Evolutionary conservation across 345 rosid genomes (phyloP).

Genomic region (Capsella bursapastoris): DNA sequence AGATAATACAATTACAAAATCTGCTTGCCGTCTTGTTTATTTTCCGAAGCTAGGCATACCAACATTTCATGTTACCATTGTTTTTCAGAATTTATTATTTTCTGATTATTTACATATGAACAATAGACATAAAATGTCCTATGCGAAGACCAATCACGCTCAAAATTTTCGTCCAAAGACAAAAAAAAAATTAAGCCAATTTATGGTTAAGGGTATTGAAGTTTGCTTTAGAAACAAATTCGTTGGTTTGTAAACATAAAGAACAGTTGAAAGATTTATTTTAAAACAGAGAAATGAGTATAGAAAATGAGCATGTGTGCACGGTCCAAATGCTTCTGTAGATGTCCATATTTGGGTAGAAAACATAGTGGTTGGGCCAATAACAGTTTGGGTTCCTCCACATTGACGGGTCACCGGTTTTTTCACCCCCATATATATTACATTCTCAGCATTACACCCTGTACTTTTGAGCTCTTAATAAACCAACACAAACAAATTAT

Average conservation of each 20-base stretch:
- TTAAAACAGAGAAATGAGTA: background rate
- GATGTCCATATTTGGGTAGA: slow-evolving; percentile 22
- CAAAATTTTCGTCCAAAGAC: background rate
- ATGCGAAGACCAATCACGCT: background rate
- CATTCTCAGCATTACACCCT: too few species aligned
- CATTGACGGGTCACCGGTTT: background rate
- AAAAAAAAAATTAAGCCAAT: background rate
- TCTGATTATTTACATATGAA: background rate
- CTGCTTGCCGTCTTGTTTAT: background rate
- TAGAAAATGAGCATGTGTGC: slow-evolving; percentile 15
- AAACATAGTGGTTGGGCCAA: slow-evolving; percentile 30
- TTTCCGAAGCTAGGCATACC: background rate
- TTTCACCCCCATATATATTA: too few species aligned
- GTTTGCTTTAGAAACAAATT: background rate
- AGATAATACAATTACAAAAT: background rate
- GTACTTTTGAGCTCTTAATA: too few species aligned
- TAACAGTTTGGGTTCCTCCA: slow-evolving; percentile 20
- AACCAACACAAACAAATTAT: too few species aligned
- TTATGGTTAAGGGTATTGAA: background rate
- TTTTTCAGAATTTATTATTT: too few species aligned
- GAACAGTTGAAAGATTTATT: background rate
- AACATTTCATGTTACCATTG: background rate
- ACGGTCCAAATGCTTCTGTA: slow-evolving; percentile 11
- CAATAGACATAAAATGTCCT: too few species aligned
- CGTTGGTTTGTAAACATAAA: background rate